These are phyloP conservation scores for Phytophthora pinifolia DNA, from an alignment of 352 stramenopile genomes.

Conservation along the genomic window DNA sequence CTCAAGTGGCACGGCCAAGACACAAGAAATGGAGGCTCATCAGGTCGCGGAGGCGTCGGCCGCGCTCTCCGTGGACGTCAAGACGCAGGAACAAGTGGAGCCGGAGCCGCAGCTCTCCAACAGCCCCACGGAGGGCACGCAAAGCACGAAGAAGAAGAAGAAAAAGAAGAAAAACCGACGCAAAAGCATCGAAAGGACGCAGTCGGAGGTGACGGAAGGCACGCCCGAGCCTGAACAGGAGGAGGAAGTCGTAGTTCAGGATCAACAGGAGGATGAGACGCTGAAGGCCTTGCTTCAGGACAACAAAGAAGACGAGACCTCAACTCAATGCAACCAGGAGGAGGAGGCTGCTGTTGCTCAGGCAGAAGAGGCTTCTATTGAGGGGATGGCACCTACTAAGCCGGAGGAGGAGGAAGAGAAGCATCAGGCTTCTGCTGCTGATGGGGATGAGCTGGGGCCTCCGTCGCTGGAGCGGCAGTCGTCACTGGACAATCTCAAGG, in stretches of 20 bases:
- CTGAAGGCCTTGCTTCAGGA: too few species aligned
- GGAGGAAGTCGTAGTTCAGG: conserved; percentile 6
- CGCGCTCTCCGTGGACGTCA: conserved; percentile 5
- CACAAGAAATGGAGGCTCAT: conserved; percentile 10
- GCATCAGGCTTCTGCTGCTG: conserved; percentile 2
- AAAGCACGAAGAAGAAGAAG: conserved; percentile 25
- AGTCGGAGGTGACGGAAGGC: conserved; percentile 16
- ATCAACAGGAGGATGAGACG: neutral
- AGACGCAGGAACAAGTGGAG: conserved; percentile 10
- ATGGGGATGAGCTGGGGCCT: conserved; percentile 10
- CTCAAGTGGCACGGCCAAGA: conserved; percentile 3
- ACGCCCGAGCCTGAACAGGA: neutral
- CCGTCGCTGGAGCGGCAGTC: conserved; percentile 15
- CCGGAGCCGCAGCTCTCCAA: conserved; percentile 22
- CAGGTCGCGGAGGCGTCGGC: conserved; percentile 3
- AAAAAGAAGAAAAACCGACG: conserved; percentile 36
- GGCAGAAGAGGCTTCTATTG: neutral
- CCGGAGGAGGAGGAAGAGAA: neutral
- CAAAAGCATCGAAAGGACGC: conserved; percentile 29
- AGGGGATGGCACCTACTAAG: neutral
- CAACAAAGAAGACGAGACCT: too few species aligned
- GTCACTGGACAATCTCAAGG: conserved; percentile 30
- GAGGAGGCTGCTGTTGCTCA: neutral
- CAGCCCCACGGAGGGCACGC: conserved; percentile 5
- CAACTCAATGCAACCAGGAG: conserved; percentile 2